Base-by-base conservation (phyloP, 1,284 basidiomycete species). In the Caloboletus inedulis region DNA sequence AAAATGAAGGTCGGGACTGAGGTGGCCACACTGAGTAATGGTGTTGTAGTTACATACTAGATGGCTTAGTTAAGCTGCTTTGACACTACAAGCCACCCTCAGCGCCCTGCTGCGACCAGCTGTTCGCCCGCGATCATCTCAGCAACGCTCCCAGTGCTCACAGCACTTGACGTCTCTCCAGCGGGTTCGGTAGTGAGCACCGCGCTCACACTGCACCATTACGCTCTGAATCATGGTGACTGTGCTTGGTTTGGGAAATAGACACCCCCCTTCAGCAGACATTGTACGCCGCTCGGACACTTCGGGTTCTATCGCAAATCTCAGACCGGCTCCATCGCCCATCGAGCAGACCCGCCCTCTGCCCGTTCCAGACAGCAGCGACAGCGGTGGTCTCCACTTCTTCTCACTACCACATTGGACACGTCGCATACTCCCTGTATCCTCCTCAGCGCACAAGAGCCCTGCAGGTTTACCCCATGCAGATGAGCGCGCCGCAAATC, bases 401-500 rank as follows among this genome's bases (percentile, higher is more conserved):
- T 82, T 87, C 66, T 81, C 85, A 34, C 65, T 84, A 27, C 82
- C 85, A 18, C 73, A 77, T 52, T 86, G 84, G 85, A 79, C 75
- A 62, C 82, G 79, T 59, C 80, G 79, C 49, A 70, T 69, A 30
- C 65, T 65, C 44, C 64, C 69, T 31, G 62, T 64, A 29, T 61
- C 66, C 25, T 56, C 68, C 30, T 58, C 65, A 33, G 51, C 63
- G n/a, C 68, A 57, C 54, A 61, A 60, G 43, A 58, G 48, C 51
- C 40, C 52, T 29, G 54, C 60, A 35, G 55, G 57, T 37, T 56
- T 53, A 33, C 43, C 54, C 19, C 62, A 58, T 21, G 56, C 63
- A 49, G 68, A 69, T 53, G 69, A 74, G 51, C 55, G 66, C 30
- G 65, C 69, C 36, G 25, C 61, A 6, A 55, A 66, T 50, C 34